These are phyloP conservation scores for Aciculosporium take DNA, from an alignment of 2,329 filamentous ascomycete species.

Conservation along the genomic window DNA sequence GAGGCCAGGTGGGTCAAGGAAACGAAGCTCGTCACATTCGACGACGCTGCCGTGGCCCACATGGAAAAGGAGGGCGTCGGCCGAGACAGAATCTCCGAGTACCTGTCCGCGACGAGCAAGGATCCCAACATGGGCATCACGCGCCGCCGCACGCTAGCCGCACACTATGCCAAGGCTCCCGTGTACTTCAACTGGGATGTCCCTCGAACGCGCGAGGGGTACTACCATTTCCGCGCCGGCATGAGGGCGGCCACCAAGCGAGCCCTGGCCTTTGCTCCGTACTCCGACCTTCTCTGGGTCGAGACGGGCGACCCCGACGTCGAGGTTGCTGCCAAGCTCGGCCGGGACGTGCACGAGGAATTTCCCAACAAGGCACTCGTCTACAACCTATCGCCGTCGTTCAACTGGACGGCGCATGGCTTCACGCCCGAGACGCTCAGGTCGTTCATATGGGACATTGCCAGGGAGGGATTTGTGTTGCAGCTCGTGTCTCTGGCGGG, in stretches of 20 bases:
- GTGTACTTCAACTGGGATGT: constrained; percentile 83
- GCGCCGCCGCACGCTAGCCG: constrained; percentile 59
- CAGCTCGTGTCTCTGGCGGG: constrained; percentile 55
- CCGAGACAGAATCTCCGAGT: constrained; percentile 50
- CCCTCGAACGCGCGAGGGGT: constrained; percentile 84
- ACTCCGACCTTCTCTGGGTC: constrained; percentile 91
- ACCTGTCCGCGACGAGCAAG: constrained; percentile 44
- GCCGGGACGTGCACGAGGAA: constrained; percentile 54
- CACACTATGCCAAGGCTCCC: constrained; percentile 48
- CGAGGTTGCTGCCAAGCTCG: constrained; percentile 59
- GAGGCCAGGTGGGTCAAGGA: constrained; percentile 81
- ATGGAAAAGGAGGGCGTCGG: constrained; percentile 51
- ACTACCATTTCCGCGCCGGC: constrained; percentile 79
- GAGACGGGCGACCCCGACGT: constrained; percentile 88
- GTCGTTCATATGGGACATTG: constrained; percentile 94
- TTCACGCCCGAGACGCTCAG: constrained; percentile 72
- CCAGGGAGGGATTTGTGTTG: constrained; percentile 65
- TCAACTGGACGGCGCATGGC: constrained; percentile 97
- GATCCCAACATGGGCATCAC: constrained; percentile 66
- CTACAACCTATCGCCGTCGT: constrained; percentile 91
- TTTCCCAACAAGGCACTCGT: constrained; percentile 77
- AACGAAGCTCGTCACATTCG: constrained; percentile 76
- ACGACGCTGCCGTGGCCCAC: constrained; percentile 73
- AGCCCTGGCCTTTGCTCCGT: constrained; percentile 79
- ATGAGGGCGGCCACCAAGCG: constrained; percentile 83